Evolutionary conservation across 495 filamentous ascomycete genomes (phyloP).

Genomic region (Podospora bellae-mahoneyi): DNA sequence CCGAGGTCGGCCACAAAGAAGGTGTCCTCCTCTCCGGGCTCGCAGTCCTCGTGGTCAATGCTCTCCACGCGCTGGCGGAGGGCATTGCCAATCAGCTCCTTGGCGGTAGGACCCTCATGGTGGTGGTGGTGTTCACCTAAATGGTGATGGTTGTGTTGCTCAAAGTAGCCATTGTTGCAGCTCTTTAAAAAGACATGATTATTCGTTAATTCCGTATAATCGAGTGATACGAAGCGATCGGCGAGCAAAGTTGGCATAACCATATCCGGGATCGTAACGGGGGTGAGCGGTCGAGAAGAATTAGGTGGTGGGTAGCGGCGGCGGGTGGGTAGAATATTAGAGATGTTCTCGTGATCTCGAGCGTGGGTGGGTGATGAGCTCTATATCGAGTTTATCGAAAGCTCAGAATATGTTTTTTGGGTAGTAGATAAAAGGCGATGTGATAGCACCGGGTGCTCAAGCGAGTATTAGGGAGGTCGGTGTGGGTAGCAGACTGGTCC

Average conservation of each 20-base stretch:
- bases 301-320: conserved; percentile 8
- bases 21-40: conserved; percentile 87
- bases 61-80: conserved; percentile 75
- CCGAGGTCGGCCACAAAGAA: conserved; percentile 98
- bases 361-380: not conserved
- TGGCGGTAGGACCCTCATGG: conserved; percentile 41
- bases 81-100: conserved; percentile 69
- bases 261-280: conserved; percentile 44
- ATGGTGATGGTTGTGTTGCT: conserved; percentile 30
- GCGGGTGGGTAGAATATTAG: conserved; percentile 1
- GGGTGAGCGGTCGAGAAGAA: conserved; percentile 10
- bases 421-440: conserved; percentile 7
- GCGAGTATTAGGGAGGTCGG: conserved; percentile 78
- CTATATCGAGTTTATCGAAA: conserved; percentile 8
- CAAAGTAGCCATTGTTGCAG: conserved; percentile 35
- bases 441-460: conserved; percentile 21
- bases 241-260: conserved; percentile 53
- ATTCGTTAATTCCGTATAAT: conserved; percentile 41
- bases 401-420: conserved; percentile 3
- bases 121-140: conserved; percentile 28
- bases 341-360: not conserved
- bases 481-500: conserved; percentile 74
- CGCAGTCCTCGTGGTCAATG: conserved; percentile 81
- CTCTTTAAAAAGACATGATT: conserved; percentile 46
- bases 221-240: conserved; percentile 40